Evolutionary conservation across 768 basidiomycete species (phyloP), one percentile per base, ranked within the genome.

Genomic region (Harrya chromipes): DNA sequence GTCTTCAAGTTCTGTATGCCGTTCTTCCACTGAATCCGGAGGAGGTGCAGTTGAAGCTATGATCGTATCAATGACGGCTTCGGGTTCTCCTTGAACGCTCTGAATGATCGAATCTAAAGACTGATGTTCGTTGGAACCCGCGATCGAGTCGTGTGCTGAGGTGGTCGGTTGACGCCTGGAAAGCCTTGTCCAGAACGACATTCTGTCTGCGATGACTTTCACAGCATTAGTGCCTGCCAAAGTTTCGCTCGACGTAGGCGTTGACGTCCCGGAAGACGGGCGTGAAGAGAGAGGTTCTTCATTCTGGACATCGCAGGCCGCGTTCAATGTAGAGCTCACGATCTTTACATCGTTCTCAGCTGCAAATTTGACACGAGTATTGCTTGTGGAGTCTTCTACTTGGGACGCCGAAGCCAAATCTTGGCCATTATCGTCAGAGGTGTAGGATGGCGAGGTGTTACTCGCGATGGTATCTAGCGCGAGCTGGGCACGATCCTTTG

Each of bases 131-230:
- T 57, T 54, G 34, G 47, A 46, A 40, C 46, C 50, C 29, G 36
- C 46, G 40, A 44, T 16, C 21, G 50, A 33, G 38, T 57, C 52
- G 6, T 53, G 50, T 14, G 60, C 21, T 20, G 60, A 62, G 43
- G 43, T 50, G 34, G 64, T 33, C 6, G 33, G 59, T 26, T 69
- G 69, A 31, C 79, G 74, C 55, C 76, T 81, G 10, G 84, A 79
- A 17, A 83, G 64, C 43, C 78, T 74, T 47, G 71, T 80, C 90
- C 90, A 91, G 60, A 90, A 90, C 2, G 87, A 88, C 38, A 90
- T 70, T 27, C 84, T 78, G 10, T 73, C 71, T 7, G 85, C 80
- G 13, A 90, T 67, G 1, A 80, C 77, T 58, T 82, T 85, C 37
- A 81, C 78, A 10, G 90, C 72, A 8, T 81, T 79, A 4, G 79